These are phyloP conservation scores for Picea abies DNA, from an alignment of 83 land plant genomes.

Conservation along the genomic window DNA sequence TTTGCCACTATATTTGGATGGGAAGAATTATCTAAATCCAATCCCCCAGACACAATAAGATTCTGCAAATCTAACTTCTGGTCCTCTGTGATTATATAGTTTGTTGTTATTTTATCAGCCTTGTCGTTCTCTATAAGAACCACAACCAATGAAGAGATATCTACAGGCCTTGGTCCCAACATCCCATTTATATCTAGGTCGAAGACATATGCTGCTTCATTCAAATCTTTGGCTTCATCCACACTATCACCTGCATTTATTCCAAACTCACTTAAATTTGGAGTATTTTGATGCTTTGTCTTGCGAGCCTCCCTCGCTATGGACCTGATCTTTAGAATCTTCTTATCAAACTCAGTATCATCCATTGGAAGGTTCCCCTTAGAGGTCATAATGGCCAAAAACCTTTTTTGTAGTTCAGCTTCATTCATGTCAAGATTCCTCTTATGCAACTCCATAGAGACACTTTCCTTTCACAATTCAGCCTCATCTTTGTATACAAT, in stretches of 20 bases:
- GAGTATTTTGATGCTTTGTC: constrained; percentile 20
- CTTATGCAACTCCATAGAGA: neutral
- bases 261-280: neutral
- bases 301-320: constrained; percentile 53
- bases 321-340: constrained; percentile 40
- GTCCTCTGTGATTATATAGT: neutral
- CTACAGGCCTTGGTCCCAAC: neutral
- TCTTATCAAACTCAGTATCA: constrained; percentile 22
- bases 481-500: neutral
- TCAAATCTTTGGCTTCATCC: neutral
- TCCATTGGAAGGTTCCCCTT: constrained; percentile 1
- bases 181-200: too few species aligned
- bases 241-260: neutral
- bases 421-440: neutral
- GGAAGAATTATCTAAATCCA: neutral
- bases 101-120: neutral
- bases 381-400: constrained; percentile 5
- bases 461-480: neutral
- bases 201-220: neutral
- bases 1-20: neutral
- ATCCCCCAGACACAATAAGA: neutral
- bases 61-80: neutral
- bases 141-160: neutral
- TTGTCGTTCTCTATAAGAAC: constrained; percentile 1
- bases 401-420: neutral